Evolutionary conservation across 441 rosid genomes (phyloP).

Genomic region (Manihot esculenta): DNA sequence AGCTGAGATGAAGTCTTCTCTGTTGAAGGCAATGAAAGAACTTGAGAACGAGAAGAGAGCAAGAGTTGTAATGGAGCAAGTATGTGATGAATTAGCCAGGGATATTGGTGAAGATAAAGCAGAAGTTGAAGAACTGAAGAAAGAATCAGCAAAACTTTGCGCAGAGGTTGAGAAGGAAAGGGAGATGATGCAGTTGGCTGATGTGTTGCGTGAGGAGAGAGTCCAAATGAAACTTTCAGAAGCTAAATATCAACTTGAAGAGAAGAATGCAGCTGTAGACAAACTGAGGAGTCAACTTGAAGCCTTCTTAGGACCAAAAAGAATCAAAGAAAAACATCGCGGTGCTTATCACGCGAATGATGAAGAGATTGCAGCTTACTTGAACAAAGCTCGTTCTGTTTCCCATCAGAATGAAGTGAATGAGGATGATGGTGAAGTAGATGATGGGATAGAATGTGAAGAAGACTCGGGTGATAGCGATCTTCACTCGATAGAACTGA

Average conservation of each 20-base stretch:
- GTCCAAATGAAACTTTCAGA: slow-evolving; percentile 79
- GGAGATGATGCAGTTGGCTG: slow-evolving; percentile 81
- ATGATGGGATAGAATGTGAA: slow-evolving; percentile 47
- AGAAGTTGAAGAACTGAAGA: slow-evolving; percentile 64
- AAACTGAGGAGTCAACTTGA: slow-evolving; percentile 81
- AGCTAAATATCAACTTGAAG: slow-evolving; percentile 76
- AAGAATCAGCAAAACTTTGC: slow-evolving; percentile 58
- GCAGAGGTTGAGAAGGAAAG: slow-evolving; percentile 83
- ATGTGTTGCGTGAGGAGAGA: slow-evolving; percentile 67
- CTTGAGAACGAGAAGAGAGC: slow-evolving; percentile 86
- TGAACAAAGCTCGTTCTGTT: slow-evolving; percentile 41
- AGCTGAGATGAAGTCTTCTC: slow-evolving; percentile 67
- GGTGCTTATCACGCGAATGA: slow-evolving; percentile 38
- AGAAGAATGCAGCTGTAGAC: slow-evolving; percentile 77
- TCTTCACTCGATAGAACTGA: slow-evolving; percentile 81
- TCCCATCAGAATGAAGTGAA: slow-evolving; percentile 43
- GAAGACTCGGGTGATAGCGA: slow-evolving; percentile 81
- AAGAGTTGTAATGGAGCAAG: slow-evolving; percentile 74
- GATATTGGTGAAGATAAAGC: slow-evolving; percentile 65
- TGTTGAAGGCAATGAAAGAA: slow-evolving; percentile 68
- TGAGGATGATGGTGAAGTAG: slow-evolving; percentile 67
- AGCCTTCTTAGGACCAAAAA: slow-evolving; percentile 67
- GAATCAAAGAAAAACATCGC: slow-evolving; percentile 54
- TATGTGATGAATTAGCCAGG: slow-evolving; percentile 76
- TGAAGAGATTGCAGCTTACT: slow-evolving; percentile 55